Conservation (phyloP, 345 rosid species). For the Rhizophora apiculata region DNA sequence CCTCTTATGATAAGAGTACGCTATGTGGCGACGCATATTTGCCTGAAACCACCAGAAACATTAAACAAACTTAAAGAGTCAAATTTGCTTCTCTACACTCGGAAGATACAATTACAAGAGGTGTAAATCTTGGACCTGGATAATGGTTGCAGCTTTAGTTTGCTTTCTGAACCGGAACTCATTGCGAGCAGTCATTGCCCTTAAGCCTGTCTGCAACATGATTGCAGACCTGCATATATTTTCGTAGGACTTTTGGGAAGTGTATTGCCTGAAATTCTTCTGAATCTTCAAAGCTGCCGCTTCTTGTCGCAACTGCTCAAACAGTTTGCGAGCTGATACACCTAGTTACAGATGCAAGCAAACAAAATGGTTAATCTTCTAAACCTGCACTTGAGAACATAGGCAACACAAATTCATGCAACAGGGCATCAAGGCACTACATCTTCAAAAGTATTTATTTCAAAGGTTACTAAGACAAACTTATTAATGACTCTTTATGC, state of each 20-base stretch:
- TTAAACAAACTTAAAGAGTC: constrained; percentile 14
- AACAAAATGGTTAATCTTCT: constrained; percentile 16
- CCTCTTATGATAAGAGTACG: constrained; percentile 66
- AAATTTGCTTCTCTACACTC: constrained; percentile 12
- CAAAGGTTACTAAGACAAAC: background rate
- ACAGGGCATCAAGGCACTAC: too few species aligned
- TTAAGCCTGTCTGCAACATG: constrained; percentile 74
- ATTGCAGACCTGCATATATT: constrained; percentile 54
- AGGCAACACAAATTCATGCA: background rate
- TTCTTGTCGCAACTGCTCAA: constrained; percentile 72
- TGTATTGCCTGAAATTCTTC: constrained; percentile 68
- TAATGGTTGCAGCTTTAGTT: constrained; percentile 81
- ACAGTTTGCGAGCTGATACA: constrained; percentile 75
- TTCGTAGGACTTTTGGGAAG: constrained; percentile 61
- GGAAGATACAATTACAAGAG: constrained; percentile 22
- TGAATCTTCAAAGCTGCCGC: constrained; percentile 91
- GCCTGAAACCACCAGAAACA: constrained; percentile 54
- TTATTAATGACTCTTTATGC: background rate
- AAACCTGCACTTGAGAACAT: constrained; percentile 1
- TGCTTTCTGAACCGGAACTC: constrained; percentile 89
- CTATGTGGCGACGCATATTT: constrained; percentile 57
- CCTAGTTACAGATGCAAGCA: constrained; percentile 41
- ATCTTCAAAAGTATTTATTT: background rate
- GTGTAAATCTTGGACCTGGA: constrained; percentile 57
- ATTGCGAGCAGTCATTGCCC: constrained; percentile 93